These are phyloP conservation scores for Mycosphaerella sp. DNA, from an alignment of 2,329 filamentous ascomycete genomes.

Conservation along the genomic window DNA sequence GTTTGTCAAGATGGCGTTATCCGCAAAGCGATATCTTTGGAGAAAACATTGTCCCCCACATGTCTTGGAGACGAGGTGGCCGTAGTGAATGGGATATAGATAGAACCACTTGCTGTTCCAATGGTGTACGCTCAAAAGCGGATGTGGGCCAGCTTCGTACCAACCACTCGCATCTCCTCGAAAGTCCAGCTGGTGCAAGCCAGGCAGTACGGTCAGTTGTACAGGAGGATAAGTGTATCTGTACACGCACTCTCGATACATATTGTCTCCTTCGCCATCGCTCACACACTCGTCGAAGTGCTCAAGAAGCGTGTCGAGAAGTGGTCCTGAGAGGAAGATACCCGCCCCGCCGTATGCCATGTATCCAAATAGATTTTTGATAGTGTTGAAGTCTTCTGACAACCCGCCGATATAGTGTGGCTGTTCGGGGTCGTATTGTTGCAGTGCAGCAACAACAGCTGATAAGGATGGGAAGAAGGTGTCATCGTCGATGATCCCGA, in stretches of 20 bases:
- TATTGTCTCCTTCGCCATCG: constrained; percentile 2
- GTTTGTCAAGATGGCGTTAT: constrained; percentile 16
- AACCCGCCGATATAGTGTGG: constrained; percentile 15
- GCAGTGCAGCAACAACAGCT: constrained; percentile 7
- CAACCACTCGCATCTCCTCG: constrained; percentile 11
- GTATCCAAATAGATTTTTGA: constrained; percentile 10
- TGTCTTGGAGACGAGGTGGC: constrained; percentile 11
- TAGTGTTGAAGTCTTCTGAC: constrained; percentile 9
- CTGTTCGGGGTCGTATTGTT: constrained; percentile 8
- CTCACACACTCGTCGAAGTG: constrained; percentile 10
- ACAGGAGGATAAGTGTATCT: constrained; percentile 11
- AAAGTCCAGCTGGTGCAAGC: constrained; percentile 18
- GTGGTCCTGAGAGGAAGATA: constrained; percentile 13
- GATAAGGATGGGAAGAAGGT: constrained; percentile 19
- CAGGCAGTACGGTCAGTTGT: constrained; percentile 12
- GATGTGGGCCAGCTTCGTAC: constrained; percentile 11
- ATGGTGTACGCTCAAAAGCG: constrained; percentile 14
- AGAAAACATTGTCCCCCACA: constrained; percentile 12
- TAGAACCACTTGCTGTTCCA: constrained; percentile 11
- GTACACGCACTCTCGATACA: constrained; percentile 13
- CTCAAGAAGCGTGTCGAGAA: constrained; percentile 7
- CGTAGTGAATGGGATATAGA: constrained; percentile 8
- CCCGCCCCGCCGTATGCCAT: constrained; percentile 20
- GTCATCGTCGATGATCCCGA: constrained; percentile 20
- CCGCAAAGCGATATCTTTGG: constrained; percentile 14